Base-by-base conservation (phyloP, 768 basidiomycete genomes). In the Clathrus columnatus region DNA sequence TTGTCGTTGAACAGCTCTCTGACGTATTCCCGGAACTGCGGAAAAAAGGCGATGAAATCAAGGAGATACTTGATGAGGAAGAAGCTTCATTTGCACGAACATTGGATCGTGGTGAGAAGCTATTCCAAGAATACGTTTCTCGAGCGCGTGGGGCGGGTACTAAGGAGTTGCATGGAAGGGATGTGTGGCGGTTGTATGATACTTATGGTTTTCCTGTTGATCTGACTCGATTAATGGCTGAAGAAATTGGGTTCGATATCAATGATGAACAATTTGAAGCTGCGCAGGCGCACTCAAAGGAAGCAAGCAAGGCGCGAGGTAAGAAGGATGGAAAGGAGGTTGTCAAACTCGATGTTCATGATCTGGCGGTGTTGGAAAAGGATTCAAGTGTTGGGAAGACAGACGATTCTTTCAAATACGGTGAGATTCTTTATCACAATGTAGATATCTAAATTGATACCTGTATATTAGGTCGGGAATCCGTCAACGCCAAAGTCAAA, bases 161-260 rank as follows among this genome's bases (percentile, higher is more conserved):
- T 4, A 84, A 73, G 36, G 80, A 83, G 61, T 81, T 99, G 27
- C 82, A 74, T 57, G 96, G 96, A 23, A 87, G 85, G 61, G 95
- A 99, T 64, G 91, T 97, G 30, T 99, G 96, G 96, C 80, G 90
- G 24, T 70, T 99, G 50, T 98, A 98, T 67, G 96, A 99, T 67
- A 98, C 96, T 1, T 99, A 89, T 66, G 96, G 96, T 50, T 99
- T 99, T 75, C 96, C 96, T 0, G 92, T 91, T 42, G 96, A 99
- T 66, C 73, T 99, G 49, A 99, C 96, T 1, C 84, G 87, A 49
- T 76, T 99, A 57, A 98, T 99, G 96, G 96, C 96, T 4, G 90
- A 94, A 67, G 96, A 99, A 65, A 73, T 91, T 26, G 85, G 84
- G 1, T 73, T 99, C 44, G 75, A 73, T 6, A 80, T 98, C 63